Base-by-base conservation (phyloP, 1,139 yeast species). In the Sugiyamaella japonica region DNA sequence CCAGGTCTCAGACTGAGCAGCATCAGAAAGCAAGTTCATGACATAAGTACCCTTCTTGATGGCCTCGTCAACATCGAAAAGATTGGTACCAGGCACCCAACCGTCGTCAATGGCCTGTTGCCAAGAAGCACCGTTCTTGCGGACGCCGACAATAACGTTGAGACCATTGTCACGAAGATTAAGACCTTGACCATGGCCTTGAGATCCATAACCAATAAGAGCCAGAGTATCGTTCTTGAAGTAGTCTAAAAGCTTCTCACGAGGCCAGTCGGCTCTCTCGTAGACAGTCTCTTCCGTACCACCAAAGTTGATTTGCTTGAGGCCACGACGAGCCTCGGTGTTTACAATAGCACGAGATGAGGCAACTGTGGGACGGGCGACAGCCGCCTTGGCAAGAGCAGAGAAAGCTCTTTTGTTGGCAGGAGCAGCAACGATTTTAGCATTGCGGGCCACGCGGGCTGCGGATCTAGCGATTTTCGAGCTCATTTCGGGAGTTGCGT, bases 1-100 rank as follows among this genome's bases (percentile, higher is more conserved):
- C 99, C 99, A 93, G 66, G 99, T 93, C 82, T 93, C 98, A 63
- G 98, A 90, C 83, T 93, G 99, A 70, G 99, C 98, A 73, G 99
- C 99, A 74, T 93, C 99, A 56, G 98, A 91, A 71, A 93, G 83
- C 79, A 93, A 83, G 88, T 95, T 91, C 98, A 93, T 91, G 77
- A 93, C 79, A 76, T 84, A 84, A 70, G 97, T 86, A 81, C 99
- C 99, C 76, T 81, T 86, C 67, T 75, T 67, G 74, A 93, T 86
- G 68, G 99, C 99, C 79, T 91, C 97, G 66, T 83, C 81, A 67
- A 93, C 97, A 63, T 86, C 91, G 75, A 93, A 93, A 76, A 93
- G 83, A 85, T 88, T 93, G 83, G 93, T 89, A 75, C 99, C 99
- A 74, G 97, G 97, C 67, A 93, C 97, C 99, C 99, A 93, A 69